Percentiles rank a stretch among this genome's conserved stretches.
These are phyloP conservation scores for Psidium guajava DNA, from an alignment of 345 rosid genomes.

Conservation along the genomic window DNA sequence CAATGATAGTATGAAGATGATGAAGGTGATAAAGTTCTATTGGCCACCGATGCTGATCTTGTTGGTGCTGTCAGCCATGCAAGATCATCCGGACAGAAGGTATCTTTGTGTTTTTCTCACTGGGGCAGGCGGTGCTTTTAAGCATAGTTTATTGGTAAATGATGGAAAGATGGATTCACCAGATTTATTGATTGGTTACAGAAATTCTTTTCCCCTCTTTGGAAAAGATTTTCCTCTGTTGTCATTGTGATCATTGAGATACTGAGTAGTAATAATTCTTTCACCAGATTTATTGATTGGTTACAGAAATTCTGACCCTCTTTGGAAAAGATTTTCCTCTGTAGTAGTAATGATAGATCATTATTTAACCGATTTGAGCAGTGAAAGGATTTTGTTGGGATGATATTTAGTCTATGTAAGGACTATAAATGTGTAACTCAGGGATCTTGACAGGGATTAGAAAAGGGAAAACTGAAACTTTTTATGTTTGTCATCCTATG, in stretches of 20 bases:
- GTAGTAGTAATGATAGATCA: background rate
- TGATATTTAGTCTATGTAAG: background rate
- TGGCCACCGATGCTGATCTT: conserved; percentile 66
- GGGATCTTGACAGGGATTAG: background rate
- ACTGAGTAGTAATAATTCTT: background rate
- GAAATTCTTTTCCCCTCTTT: background rate
- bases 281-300: too few relatives aligned
- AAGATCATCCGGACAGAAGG: conserved; percentile 65
- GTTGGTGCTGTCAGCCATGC: conserved; percentile 57
- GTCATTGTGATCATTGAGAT: background rate
- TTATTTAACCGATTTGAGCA: background rate
- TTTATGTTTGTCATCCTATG: background rate
- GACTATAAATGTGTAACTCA: background rate
- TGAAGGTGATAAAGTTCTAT: conserved; percentile 85
- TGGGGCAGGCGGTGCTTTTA: background rate
- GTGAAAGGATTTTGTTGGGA: background rate
- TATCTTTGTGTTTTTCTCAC: conserved; percentile 5
- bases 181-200: background rate
- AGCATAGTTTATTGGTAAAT: background rate
- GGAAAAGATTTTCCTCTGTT: background rate
- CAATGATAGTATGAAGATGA: conserved; percentile 69
- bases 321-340: too few relatives aligned
- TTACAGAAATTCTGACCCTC: too few relatives aligned
- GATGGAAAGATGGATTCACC: background rate
- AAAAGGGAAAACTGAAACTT: background rate